Evolutionary conservation across 1,284 basidiomycete genomes (phyloP).

Genomic region (Amylostereum areolatum): DNA sequence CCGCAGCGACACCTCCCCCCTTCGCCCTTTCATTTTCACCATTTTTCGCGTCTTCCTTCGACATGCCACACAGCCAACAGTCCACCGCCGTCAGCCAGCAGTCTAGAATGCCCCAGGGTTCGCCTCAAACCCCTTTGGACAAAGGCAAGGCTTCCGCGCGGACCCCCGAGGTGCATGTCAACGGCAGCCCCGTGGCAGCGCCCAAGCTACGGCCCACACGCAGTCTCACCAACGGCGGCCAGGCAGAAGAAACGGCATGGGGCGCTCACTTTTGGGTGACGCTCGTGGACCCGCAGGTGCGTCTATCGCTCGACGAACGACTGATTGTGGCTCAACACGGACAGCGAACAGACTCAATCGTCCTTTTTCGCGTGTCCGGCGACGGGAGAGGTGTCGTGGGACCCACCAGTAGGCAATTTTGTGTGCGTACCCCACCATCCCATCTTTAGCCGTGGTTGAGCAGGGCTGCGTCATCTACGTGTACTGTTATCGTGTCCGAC

Average conservation of each 20-base stretch:
- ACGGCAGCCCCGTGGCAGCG: constrained; percentile 15
- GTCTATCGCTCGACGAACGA: too few species aligned
- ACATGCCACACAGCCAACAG: not conserved
- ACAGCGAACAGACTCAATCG: constrained; percentile 61
- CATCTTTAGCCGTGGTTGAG: not conserved
- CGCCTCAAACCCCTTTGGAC: too few species aligned
- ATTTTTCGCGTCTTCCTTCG: not conserved
- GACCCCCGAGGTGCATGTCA: constrained; percentile 22
- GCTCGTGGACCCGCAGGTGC: constrained; percentile 73
- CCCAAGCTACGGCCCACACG: constrained; percentile 7
- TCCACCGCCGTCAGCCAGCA: not conserved
- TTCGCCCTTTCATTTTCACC: not conserved
- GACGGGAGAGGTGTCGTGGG: constrained; percentile 89
- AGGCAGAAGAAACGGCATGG: constrained; percentile 49
- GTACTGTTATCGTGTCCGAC: too few species aligned
- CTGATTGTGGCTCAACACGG: too few species aligned
- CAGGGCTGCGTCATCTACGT: not conserved
- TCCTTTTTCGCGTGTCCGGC: constrained; percentile 92
- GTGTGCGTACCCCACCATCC: constrained; percentile 49
- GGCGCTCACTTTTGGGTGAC: constrained; percentile 87
- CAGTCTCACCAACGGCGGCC: constrained; percentile 18
- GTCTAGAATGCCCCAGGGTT: too few species aligned
- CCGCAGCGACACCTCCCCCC: not conserved
- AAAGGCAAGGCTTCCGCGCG: too few species aligned
- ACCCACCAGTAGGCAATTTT: constrained; percentile 84